phyloP scores from a whole-genome alignment of 352 stramenopile genomes.

The Globisporangium megalacanthum region DNA sequence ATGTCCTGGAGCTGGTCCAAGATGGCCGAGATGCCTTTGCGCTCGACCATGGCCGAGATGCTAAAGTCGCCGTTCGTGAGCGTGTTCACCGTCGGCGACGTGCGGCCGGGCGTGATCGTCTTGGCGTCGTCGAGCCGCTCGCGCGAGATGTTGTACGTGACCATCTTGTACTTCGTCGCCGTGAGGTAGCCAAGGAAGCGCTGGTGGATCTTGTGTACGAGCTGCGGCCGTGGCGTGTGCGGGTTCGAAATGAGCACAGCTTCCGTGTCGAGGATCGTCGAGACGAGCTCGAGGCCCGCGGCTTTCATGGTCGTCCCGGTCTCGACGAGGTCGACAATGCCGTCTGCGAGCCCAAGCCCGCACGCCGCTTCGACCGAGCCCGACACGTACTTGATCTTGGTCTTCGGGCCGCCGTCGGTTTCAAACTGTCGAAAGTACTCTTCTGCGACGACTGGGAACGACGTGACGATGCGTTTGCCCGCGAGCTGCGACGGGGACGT shows the following conservation, averaged over 20 bases:
- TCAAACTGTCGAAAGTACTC: conserved; percentile 95
- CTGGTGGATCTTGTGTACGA: conserved; percentile 84
- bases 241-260: conserved; percentile 91
- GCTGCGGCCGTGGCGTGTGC: conserved; percentile 57
- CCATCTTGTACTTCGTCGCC: conserved; percentile 97
- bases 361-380: conserved; percentile 98
- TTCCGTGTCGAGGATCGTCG: conserved; percentile 90
- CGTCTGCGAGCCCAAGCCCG: conserved; percentile 95
- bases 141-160: conserved; percentile 96
- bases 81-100: conserved; percentile 91
- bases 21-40: conserved; percentile 87
- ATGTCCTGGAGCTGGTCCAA: conserved; percentile 96
- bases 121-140: conserved; percentile 85
- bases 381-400: conserved; percentile 95
- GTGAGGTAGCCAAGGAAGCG: conserved; percentile 96
- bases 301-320: conserved; percentile 98
- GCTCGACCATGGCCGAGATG: conserved; percentile 91
- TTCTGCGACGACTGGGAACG: conserved; percentile 92
- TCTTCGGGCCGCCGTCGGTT: conserved; percentile 35
- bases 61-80: conserved; percentile 83
- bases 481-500: conserved; percentile 79
- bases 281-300: conserved; percentile 93
- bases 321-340: conserved; percentile 98
- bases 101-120: conserved; percentile 92
- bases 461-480: conserved; percentile 97